Percentiles rank a stretch among this genome's conserved stretches.
These are phyloP conservation scores for Rostrohypoxylon terebratum DNA, from an alignment of 495 filamentous ascomycete genomes.

Conservation along the genomic window DNA sequence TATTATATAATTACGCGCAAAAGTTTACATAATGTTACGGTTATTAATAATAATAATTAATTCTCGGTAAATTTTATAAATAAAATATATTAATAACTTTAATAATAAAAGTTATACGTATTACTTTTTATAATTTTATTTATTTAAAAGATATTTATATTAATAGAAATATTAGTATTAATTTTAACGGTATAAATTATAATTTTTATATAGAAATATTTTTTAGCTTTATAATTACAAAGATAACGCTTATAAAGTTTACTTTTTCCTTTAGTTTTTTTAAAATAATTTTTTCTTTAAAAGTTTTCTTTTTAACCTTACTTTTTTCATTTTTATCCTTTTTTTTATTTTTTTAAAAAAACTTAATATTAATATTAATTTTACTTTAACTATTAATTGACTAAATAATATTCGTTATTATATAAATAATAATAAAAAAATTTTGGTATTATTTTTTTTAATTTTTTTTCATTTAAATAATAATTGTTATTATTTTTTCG, in stretches of 20 bases:
- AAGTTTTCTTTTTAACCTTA: neutral
- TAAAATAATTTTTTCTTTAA: no score
- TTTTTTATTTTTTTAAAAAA: neutral
- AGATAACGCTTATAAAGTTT: neutral
- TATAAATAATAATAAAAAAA: neutral
- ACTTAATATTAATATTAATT: no score
- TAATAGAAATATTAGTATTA: neutral
- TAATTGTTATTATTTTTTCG: neutral
- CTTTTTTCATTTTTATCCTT: neutral
- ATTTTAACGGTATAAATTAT: neutral
- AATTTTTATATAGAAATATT: neutral
- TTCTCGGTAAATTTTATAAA: no score
- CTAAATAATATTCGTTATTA: neutral
- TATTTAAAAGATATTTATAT: neutral
- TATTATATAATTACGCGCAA: neutral
- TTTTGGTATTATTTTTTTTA: neutral
- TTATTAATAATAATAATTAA: no score
- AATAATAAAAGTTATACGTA: no score
- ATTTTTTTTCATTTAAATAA: neutral
- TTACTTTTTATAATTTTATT: no score
- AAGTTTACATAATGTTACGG: no score
- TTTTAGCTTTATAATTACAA: neutral
- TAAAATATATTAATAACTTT: no score
- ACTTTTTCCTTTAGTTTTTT: neutral
- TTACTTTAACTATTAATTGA: neutral